Evolutionary conservation across 306 rosid genomes (phyloP), one percentile per base, ranked within the genome.

Genomic region (Citrullus colocynthis): DNA sequence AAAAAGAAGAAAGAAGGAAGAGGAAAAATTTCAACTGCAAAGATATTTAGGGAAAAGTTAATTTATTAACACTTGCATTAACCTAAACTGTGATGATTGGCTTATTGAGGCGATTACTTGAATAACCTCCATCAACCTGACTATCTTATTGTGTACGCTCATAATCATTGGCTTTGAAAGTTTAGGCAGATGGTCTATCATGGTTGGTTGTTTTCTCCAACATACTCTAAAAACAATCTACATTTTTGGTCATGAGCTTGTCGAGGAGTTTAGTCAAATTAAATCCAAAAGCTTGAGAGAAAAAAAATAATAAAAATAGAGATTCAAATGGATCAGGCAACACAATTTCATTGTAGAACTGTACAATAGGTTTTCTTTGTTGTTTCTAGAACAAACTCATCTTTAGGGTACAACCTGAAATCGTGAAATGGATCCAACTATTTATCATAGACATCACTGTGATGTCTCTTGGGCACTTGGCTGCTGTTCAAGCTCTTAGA

Each of bases 391-490:
- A 97, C 98, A 70, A 96, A 90, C 82, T 95, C 97, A 6, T 92
- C 97, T 84, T 95, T 95, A 49, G 96, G 97, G 79, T 90, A 94
- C 55, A 92, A 84, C 83, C 87, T 94, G 89, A 94, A 84, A 88
- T 87, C 90, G 88, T 92, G 98, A 91, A 78, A 94, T 97, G 88
- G 78, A 84, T 94, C 96, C 84, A 92, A 45, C 71, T 92, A 96
- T 75, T 89, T 89, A 32, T 32, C 36, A 32, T 32, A 2, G 36
- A 32, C 36, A 32, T 32, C 1, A 32, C 36, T 32, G 36, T 32
- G 36, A 32, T 32, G 36, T 32, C 36, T 32, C 36, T 32, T 32
- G 36, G 36, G 36, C 36, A 32, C 36, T 32, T 32, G 36, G 36
- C 36, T 32, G 36, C 36, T 32, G 36, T 32, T 32, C 36, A 32